Percentiles rank a stretch among this genome's conserved stretches.
Evolutionary conservation across 805 yeast species (phyloP).

Genomic region (Kodamaea kakaduensis): DNA sequence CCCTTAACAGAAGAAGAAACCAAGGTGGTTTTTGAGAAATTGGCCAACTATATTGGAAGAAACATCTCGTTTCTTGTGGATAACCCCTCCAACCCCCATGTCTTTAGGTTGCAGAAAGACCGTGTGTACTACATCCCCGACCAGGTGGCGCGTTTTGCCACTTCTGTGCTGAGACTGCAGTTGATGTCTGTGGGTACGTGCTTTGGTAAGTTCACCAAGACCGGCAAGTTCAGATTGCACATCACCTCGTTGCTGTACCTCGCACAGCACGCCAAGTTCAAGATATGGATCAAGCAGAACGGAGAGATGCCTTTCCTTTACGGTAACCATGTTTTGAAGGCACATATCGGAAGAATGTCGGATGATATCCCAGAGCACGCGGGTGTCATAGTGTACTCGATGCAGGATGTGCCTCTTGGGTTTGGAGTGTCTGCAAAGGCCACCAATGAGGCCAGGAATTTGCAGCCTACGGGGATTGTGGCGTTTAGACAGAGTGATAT

Average conservation of each 20-base stretch:
- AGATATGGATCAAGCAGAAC: constrained; percentile 92
- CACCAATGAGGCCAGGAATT: constrained; percentile 78
- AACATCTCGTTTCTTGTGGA: constrained; percentile 86
- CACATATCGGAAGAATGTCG: constrained; percentile 94
- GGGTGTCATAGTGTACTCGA: constrained; percentile 86
- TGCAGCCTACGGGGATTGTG: constrained; percentile 92
- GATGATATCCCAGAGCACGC: constrained; percentile 98
- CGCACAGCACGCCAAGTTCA: constrained; percentile 85
- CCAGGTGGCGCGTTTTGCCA: constrained; percentile 77
- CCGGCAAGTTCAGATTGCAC: constrained; percentile 93
- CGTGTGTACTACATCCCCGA: constrained; percentile 92
- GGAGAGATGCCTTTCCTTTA: constrained; percentile 98
- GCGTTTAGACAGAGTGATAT: constrained; percentile 97
- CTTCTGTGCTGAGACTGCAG: constrained; percentile 83
- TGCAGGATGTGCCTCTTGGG: constrained; percentile 91
- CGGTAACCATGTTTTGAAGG: constrained; percentile 94
- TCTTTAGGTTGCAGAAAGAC: constrained; percentile 93
- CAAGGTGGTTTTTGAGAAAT: constrained; percentile 89
- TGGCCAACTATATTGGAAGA: constrained; percentile 95
- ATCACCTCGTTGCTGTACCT: constrained; percentile 83
- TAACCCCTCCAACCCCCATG: constrained; percentile 83
- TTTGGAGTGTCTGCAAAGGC: constrained; percentile 94
- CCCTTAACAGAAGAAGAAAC: constrained; percentile 96
- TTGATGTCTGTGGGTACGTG: constrained; percentile 92
- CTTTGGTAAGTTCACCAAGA: constrained; percentile 94